A percentile compares a stretch with the other conserved stretches of the same genome.
Evolutionary conservation across 352 stramenopile genomes (phyloP).

Genomic region (Phytopythium litorale): DNA sequence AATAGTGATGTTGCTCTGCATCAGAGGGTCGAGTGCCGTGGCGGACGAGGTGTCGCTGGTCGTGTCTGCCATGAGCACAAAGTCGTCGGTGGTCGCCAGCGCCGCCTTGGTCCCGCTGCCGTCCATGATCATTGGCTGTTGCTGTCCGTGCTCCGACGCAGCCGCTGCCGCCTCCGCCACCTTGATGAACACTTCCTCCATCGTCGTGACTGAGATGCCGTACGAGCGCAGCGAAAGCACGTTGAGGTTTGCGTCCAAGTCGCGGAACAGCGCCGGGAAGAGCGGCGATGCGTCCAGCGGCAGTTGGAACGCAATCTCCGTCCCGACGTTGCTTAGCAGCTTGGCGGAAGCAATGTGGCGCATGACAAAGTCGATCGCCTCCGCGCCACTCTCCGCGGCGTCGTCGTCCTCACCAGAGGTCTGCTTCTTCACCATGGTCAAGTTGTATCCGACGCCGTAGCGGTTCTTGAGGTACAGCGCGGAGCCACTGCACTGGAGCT

Average conservation of each 20-base stretch:
- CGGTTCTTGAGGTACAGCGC: slow-evolving; percentile 79
- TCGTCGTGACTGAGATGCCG: slow-evolving; percentile 88
- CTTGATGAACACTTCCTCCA: slow-evolving; percentile 91
- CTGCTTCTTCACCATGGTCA: slow-evolving; percentile 50
- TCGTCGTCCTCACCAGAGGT: slow-evolving; percentile 15
- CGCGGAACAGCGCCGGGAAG: slow-evolving; percentile 71
- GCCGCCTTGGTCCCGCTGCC: slow-evolving; percentile 28
- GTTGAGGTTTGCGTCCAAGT: slow-evolving; percentile 44
- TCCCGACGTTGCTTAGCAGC: slow-evolving; percentile 70
- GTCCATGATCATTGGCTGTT: neutral
- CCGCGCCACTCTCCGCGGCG: neutral
- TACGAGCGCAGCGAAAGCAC: slow-evolving; percentile 53
- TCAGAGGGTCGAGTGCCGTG: neutral
- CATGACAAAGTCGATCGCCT: slow-evolving; percentile 41
- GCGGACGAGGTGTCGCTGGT: slow-evolving; percentile 40
- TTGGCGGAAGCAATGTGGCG: slow-evolving; percentile 38
- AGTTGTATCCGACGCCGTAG: slow-evolving; percentile 56
- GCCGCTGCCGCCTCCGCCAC: slow-evolving; percentile 44
- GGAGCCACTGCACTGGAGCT: slow-evolving; percentile 53
- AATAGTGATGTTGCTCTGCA: slow-evolving; percentile 14
- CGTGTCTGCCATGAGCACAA: slow-evolving; percentile 53
- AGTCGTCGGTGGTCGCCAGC: slow-evolving; percentile 12
- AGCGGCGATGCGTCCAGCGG: slow-evolving; percentile 42
- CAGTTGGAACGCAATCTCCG: slow-evolving; percentile 77
- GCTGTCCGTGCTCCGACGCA: neutral